These are phyloP conservation scores for Begonia peltatifolia DNA, from an alignment of 306 rosid species.

Conservation along the genomic window DNA sequence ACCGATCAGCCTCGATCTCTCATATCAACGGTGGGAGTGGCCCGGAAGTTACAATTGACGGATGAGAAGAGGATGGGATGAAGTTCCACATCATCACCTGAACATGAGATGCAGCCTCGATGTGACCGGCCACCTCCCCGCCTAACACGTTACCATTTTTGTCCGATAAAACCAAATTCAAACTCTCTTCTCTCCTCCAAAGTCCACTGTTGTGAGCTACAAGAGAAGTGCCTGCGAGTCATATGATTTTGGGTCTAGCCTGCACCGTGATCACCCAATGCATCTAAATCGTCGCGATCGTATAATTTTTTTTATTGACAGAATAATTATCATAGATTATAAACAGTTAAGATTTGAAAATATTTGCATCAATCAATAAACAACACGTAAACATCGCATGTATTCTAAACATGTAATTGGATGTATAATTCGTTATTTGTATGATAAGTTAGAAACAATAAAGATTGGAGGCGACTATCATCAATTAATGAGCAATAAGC, in stretches of 20 bases:
- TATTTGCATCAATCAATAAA: no score
- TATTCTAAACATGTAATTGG: no score
- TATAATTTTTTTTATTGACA: no score
- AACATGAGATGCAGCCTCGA: slow-evolving; percentile 61
- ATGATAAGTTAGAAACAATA: no score
- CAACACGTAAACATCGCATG: no score
- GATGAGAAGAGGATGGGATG: background rate
- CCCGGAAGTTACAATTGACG: background rate
- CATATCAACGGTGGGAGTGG: background rate
- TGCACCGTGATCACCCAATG: slow-evolving; percentile 19
- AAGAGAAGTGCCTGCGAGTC: slow-evolving; percentile 49
- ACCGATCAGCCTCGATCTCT: no score
- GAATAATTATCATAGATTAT: no score
- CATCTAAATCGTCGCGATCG: background rate
- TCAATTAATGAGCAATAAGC: no score
- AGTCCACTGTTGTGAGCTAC: slow-evolving; percentile 27
- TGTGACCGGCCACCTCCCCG: slow-evolving; percentile 50
- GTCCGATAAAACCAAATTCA: slow-evolving; percentile 50
- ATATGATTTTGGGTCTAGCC: slow-evolving; percentile 64
- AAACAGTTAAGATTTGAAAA: no score
- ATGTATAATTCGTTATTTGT: no score
- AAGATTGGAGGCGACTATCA: no score
- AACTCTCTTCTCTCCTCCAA: slow-evolving; percentile 35
- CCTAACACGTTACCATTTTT: slow-evolving; percentile 64
- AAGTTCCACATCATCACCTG: slow-evolving; percentile 29